Evolutionary conservation across 768 basidiomycete species (phyloP).

Genomic region (Collybia nuda): DNA sequence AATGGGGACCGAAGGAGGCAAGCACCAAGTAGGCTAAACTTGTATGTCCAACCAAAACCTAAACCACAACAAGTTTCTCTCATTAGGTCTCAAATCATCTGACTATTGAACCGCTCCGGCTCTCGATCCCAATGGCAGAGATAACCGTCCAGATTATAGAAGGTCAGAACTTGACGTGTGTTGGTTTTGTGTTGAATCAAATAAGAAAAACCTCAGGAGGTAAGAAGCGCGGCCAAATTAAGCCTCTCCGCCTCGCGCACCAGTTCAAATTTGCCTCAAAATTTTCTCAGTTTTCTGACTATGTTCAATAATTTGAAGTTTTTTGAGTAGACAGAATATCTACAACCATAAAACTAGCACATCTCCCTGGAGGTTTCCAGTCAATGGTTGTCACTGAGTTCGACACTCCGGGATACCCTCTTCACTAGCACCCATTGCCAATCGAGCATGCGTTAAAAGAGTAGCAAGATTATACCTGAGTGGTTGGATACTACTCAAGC

Average conservation of each 20-base stretch:
- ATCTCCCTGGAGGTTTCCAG: no score
- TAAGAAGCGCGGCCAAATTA: conserved; percentile 13
- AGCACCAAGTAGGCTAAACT: conserved; percentile 12
- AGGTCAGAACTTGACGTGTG: conserved; percentile 9
- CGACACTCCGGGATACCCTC: conserved; percentile 22
- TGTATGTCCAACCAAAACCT: conserved; percentile 16
- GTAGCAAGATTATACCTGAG: conserved; percentile 24
- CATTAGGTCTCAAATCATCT: conserved; percentile 16
- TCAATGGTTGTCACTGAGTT: conserved; percentile 26
- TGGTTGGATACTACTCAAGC: conserved; percentile 29
- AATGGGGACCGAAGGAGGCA: conserved; percentile 11
- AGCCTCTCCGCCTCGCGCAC: not conserved
- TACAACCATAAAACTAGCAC: no score
- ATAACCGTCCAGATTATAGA: conserved; percentile 10
- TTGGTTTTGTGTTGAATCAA: conserved; percentile 14
- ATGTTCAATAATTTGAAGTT: conserved; percentile 8
- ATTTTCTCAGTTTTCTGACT: not conserved
- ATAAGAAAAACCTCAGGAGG: conserved; percentile 9
- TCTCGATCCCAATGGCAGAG: conserved; percentile 12
- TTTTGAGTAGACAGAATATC: no score
- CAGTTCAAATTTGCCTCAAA: not conserved
- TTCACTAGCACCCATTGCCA: conserved; percentile 21
- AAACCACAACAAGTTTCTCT: conserved; percentile 19
- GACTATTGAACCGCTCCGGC: conserved; percentile 12
- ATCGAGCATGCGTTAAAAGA: conserved; percentile 22